Evolutionary conservation across 2,329 filamentous ascomycete species (phyloP).

Genomic region (Sordariomycetes sp.): DNA sequence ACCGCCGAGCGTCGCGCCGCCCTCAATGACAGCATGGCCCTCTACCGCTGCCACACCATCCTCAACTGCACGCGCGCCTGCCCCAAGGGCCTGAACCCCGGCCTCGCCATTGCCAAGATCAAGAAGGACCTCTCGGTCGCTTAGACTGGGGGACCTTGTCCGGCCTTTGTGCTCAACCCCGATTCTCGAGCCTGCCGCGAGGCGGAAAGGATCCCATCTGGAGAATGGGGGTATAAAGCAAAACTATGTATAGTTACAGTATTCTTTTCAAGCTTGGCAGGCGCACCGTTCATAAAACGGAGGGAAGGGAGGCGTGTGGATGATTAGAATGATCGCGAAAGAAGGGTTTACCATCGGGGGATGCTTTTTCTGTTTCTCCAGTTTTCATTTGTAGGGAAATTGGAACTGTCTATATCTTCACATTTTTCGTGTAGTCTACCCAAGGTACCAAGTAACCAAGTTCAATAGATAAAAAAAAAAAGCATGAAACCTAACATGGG

Average conservation of each 20-base stretch:
- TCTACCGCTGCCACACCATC: constrained; percentile 99
- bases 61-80: constrained; percentile 97
- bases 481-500: too few species aligned
- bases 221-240: too few species aligned
- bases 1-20: constrained; percentile 77
- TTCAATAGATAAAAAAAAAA: too few species aligned
- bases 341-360: background rate
- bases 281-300: too few species aligned
- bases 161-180: too few species aligned
- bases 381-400: background rate
- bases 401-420: background rate
- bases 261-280: too few species aligned
- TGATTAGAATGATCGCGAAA: background rate
- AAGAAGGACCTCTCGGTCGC: constrained; percentile 85
- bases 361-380: too few species aligned
- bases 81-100: constrained; percentile 96
- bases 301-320: background rate
- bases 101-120: constrained; percentile 89
- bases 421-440: background rate
- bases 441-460: background rate
- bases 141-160: background rate
- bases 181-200: too few species aligned
- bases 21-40: constrained; percentile 95
- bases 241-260: too few species aligned
- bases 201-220: too few species aligned